A percentile compares a stretch with the other conserved stretches of the same genome.
These are phyloP conservation scores for Flammula alnicola DNA, from an alignment of 1,284 basidiomycete species.

Conservation along the genomic window DNA sequence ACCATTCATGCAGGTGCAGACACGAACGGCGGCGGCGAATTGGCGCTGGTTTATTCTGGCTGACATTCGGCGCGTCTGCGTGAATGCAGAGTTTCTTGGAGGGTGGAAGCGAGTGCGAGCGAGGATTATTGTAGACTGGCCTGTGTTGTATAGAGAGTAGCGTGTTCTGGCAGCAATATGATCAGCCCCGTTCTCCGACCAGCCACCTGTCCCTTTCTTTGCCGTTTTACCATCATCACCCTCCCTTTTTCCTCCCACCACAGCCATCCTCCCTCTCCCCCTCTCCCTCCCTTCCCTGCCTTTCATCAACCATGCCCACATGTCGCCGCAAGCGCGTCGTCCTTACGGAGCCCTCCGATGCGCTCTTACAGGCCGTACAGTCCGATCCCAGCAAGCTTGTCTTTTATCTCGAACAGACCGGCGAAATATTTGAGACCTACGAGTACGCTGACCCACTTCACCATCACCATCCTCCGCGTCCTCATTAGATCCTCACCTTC, in stretches of 20 bases:
- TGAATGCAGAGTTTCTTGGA: neutral
- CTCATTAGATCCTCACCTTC: constrained; percentile 28
- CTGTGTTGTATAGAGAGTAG: constrained; percentile 16
- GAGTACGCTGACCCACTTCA: constrained; percentile 64
- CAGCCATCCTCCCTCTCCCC: constrained; percentile 30
- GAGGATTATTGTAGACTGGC: constrained; percentile 7
- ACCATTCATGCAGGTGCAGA: too few relatives aligned
- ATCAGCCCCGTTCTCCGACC: constrained; percentile 40
- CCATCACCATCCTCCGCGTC: constrained; percentile 23
- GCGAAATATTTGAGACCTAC: constrained; percentile 94
- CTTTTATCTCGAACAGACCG: constrained; percentile 90
- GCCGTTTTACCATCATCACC: constrained; percentile 46
- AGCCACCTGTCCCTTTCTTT: constrained; percentile 55
- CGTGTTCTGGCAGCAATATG: constrained; percentile 27
- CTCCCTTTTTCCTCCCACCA: constrained; percentile 43
- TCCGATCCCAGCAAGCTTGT: constrained; percentile 74
- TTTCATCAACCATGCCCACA: constrained; percentile 69
- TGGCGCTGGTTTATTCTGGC: neutral
- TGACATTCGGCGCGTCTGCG: neutral
- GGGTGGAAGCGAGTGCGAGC: neutral
- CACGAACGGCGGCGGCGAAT: neutral
- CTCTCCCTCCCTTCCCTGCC: constrained; percentile 27
- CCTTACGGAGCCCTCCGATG: constrained; percentile 77
- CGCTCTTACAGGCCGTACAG: constrained; percentile 66
- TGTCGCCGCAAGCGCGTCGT: constrained; percentile 91